Conservation (phyloP, 1,139 yeast genomes). For the Hemisphaericaspora xylanilytica region DNA sequence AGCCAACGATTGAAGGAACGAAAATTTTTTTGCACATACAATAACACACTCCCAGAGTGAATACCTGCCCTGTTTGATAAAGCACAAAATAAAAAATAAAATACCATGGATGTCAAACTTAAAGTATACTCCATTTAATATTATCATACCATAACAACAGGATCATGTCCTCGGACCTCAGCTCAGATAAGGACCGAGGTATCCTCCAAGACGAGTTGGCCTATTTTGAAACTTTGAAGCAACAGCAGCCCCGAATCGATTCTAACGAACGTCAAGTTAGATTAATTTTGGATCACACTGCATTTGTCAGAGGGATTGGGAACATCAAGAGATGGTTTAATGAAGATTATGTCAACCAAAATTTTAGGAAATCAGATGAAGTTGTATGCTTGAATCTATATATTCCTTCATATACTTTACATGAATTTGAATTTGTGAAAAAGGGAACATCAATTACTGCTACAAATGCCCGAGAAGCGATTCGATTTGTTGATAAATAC, state of each 20-base stretch:
- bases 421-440: conserved; percentile 54
- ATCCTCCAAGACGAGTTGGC: conserved; percentile 14
- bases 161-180: conserved; percentile 11
- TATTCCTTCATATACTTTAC: conserved; percentile 55
- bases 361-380: conserved; percentile 17
- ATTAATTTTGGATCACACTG: conserved; percentile 56
- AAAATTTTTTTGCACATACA: too few relatives aligned
- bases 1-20: too few relatives aligned
- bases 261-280: conserved; percentile 11
- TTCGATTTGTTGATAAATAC: conserved; percentile 49
- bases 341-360: conserved; percentile 29
- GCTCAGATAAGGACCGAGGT: conserved; percentile 8
- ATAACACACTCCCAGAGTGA: too few relatives aligned
- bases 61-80: too few relatives aligned
- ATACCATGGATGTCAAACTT: too few relatives aligned
- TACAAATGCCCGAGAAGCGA: conserved; percentile 56
- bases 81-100: too few relatives aligned
- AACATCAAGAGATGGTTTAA: conserved; percentile 58
- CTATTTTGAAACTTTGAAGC: background rate
- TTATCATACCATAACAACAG: too few relatives aligned
- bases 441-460: conserved; percentile 55
- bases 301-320: conserved; percentile 58
- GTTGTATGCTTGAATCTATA: conserved; percentile 29
- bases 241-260: background rate
- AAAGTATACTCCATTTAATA: too few relatives aligned